A percentile compares a stretch with the other conserved stretches of the same genome.
Conservation (phyloP, 768 basidiomycete species). For the Coprinopsis sp. region DNA sequence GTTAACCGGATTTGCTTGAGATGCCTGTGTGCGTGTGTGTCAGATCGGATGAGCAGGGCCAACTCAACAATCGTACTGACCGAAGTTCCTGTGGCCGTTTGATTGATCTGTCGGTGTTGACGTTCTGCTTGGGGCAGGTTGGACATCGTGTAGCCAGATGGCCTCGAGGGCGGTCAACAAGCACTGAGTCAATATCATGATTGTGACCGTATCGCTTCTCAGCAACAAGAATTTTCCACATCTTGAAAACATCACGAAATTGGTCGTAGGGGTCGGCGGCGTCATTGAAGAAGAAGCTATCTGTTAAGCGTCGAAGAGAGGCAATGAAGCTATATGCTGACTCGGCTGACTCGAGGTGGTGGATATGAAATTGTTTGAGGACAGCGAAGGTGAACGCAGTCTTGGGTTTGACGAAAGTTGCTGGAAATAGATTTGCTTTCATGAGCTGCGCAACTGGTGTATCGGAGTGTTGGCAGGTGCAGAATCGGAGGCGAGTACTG, state of each 20-base stretch:
- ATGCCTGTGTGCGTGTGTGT: constrained; percentile 16
- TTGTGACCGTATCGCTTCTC: constrained; percentile 16
- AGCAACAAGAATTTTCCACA: constrained; percentile 17
- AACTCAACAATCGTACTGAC: constrained; percentile 7
- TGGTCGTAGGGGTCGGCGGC: constrained; percentile 15
- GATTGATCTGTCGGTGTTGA: background rate
- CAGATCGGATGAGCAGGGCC: background rate
- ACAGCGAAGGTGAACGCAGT: constrained; percentile 8
- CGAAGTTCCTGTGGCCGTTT: background rate
- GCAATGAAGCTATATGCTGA: constrained; percentile 20
- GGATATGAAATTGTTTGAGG: constrained; percentile 18
- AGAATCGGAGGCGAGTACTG: background rate
- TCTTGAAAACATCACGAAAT: constrained; percentile 17
- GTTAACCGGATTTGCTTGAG: constrained; percentile 18
- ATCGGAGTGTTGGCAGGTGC: background rate
- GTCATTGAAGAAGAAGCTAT: constrained; percentile 18
- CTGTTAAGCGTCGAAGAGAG: constrained; percentile 15
- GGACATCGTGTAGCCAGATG: constrained; percentile 18
- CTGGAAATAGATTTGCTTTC: background rate
- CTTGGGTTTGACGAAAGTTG: background rate
- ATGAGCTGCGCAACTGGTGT: background rate
- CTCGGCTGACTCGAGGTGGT: constrained; percentile 20
- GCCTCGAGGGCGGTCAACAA: constrained; percentile 13
- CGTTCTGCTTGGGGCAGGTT: constrained; percentile 11
- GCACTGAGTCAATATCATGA: constrained; percentile 17